phyloP scores from a whole-genome alignment of 176 grass and related monocot species.

The Aegilops umbellulata region DNA sequence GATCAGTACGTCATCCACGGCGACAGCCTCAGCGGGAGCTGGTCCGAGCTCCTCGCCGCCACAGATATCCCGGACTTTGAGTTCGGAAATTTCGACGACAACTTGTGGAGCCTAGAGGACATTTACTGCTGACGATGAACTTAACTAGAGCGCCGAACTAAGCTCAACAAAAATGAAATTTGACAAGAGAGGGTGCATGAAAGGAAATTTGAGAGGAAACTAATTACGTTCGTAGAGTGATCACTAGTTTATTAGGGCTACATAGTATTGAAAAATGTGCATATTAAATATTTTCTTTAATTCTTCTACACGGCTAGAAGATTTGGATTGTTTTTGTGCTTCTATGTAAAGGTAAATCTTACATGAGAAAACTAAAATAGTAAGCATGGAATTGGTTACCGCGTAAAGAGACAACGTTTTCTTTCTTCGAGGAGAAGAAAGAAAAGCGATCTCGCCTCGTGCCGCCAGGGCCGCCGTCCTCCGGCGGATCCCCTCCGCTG shows the following conservation, averaged over 20 bases:
- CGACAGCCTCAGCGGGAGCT: constrained; percentile 32
- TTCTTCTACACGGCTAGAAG: background rate
- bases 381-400: too few species aligned
- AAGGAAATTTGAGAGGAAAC: background rate
- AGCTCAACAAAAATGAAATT: too few species aligned
- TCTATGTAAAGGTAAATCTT: background rate
- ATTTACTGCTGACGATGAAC: constrained; percentile 21
- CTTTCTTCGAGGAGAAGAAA: too few species aligned
- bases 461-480: too few species aligned
- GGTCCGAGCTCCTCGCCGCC: constrained; percentile 52
- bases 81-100: constrained; percentile 45
- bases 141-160: background rate
- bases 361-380: background rate
- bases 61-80: constrained; percentile 53
- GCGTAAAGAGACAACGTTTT: too few species aligned
- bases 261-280: background rate
- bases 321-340: background rate
- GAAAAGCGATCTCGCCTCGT: too few species aligned
- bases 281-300: background rate
- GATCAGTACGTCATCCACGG: background rate
- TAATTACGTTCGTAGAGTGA: background rate
- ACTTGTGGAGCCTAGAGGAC: constrained; percentile 68
- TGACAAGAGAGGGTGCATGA: background rate
- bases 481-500: too few species aligned
- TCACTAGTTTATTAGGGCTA: background rate